Conservation (phyloP, 331 rosid genomes). For the Saraca asoca region DNA sequence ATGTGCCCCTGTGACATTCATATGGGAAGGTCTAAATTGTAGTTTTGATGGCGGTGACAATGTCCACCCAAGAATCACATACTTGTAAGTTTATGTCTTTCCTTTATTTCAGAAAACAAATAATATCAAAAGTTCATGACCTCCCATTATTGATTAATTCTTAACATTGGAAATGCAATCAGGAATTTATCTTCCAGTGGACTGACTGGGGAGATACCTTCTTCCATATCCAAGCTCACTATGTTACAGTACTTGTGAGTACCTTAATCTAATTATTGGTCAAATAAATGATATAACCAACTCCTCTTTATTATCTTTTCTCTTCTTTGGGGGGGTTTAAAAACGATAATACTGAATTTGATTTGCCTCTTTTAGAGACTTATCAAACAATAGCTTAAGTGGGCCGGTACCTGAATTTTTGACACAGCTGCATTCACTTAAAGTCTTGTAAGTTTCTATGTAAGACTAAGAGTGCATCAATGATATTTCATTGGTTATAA, state of each 20-base stretch:
- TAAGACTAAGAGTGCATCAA: conserved; percentile 2
- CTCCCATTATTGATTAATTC: neutral
- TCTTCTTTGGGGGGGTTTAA: neutral
- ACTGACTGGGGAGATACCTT: conserved; percentile 43
- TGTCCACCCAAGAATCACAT: conserved; percentile 52
- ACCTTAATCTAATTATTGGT: conserved; percentile 3
- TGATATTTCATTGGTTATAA: neutral
- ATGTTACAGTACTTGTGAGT: conserved; percentile 53
- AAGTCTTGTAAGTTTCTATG: conserved; percentile 56
- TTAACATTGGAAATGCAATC: conserved; percentile 34
- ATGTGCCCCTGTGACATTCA: conserved; percentile 43
- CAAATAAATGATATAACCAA: neutral
- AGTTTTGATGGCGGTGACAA: conserved; percentile 21
- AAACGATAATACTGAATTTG: conserved; percentile 3
- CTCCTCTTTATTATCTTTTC: neutral
- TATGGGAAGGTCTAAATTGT: conserved; percentile 56
- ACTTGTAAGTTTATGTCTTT: conserved; percentile 44
- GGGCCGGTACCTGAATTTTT: conserved; percentile 58
- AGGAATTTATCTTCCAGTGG: conserved; percentile 58
- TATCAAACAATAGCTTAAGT: conserved; percentile 51
- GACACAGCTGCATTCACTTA: conserved; percentile 39
- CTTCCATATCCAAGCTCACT: conserved; percentile 35
- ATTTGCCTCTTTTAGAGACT: conserved; percentile 50
- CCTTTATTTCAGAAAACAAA: neutral
- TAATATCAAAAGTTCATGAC: too few relatives aligned